A percentile compares a stretch with the other conserved stretches of the same genome.
Evolutionary conservation across 768 basidiomycete genomes (phyloP).

Genomic region (Boletellus emodensis): DNA sequence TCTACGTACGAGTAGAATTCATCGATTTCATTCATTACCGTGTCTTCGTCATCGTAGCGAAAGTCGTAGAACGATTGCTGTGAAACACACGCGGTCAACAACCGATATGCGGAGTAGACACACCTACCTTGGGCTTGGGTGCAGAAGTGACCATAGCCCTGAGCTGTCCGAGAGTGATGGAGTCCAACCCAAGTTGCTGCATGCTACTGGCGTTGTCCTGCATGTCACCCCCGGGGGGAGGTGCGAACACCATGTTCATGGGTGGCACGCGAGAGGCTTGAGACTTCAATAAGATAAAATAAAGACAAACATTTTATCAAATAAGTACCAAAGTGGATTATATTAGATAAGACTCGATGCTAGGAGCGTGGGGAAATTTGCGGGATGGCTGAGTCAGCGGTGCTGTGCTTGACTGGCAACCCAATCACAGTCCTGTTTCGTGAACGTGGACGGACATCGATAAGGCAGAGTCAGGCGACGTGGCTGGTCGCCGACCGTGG

Average conservation of each 20-base stretch:
- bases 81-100: conserved; percentile 22
- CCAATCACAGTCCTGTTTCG: conserved; percentile 5
- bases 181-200: conserved; percentile 53
- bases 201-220: conserved; percentile 30
- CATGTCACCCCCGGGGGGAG: conserved; percentile 24
- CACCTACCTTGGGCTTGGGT: conserved; percentile 68
- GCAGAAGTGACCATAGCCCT: conserved; percentile 65
- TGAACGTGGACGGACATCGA: conserved; percentile 14
- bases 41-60: conserved; percentile 94
- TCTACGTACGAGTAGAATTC: conserved; percentile 98
- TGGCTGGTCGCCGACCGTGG: conserved; percentile 17
- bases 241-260: conserved; percentile 35
- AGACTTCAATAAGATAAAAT: conserved; percentile 23
- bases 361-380: background rate
- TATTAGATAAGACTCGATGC: too few species aligned
- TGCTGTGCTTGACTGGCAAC: background rate
- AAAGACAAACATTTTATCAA: conserved; percentile 10
- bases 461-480: conserved; percentile 13
- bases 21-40: conserved; percentile 91
- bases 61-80: conserved; percentile 90
- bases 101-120: conserved; percentile 7
- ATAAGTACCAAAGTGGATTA: too few species aligned
- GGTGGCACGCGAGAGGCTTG: conserved; percentile 9
- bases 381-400: conserved; percentile 4
- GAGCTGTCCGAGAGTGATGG: conserved; percentile 78